Base-by-base conservation (phyloP, 148 eudicot species). In the Nyssa sinensis region DNA sequence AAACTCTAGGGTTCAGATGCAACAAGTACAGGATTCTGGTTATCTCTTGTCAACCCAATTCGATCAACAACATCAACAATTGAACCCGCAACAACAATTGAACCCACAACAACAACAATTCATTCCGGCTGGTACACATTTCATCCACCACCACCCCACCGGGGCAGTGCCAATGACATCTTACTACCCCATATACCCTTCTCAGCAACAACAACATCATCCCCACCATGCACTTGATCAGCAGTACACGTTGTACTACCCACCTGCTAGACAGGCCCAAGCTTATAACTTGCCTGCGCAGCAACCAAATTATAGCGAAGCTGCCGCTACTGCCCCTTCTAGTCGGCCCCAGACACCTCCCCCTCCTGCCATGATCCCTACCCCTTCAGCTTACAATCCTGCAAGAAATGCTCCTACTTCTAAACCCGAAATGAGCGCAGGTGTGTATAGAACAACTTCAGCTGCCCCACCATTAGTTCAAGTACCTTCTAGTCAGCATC, bases 261-360 rank as follows among this genome's bases (percentile, higher is more conserved):
- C 91, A 33, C 78, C 86, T n/a, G 86, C 94, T 74, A 86, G 94
- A 68, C 94, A 77, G 61, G 57, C 84, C 67, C 98, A 91, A 77
- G 83, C 83, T 29, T 93, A 89, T 81, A 86, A 81, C 72, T 60
- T 87, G 72, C 82, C 91, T 12, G 77, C 81, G 24, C 87, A 84
- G 81, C 91, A 88, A 53, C 76, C 81, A 35, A 78, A 69, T 81
- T 77, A 75, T 73, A 72, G 78, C 35, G 93, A 89, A 65, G 60
- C 83, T 34, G 71, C 83, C 23, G 63, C 67, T 25, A 25, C 81
- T 17, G 68, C 60, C 55, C 80, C 82, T 32, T 60, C 91, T 59
- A 78, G 34, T 57, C 90, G 80, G 16, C 73, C 85, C 60, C 97
- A 91, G 80, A 76, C 84, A 33, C 88, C 88, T 9, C 83, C 86